Evolutionary conservation across 2,329 filamentous ascomycete species (phyloP).

Genomic region (Microcera coccophila): DNA sequence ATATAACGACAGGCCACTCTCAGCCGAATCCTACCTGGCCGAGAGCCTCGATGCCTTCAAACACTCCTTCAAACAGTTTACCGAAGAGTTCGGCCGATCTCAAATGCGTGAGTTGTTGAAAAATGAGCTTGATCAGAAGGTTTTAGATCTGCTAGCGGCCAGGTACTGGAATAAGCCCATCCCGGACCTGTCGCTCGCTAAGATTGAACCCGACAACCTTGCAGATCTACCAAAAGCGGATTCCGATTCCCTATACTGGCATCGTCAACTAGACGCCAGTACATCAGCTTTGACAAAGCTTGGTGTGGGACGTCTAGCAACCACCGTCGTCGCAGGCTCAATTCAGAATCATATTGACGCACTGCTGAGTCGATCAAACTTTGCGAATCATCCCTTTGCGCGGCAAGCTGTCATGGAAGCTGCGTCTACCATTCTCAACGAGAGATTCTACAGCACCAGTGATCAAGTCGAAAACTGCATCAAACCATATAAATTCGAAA

Average conservation of each 20-base stretch:
- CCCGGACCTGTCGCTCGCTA: conserved; percentile 67
- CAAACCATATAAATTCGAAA: conserved; percentile 97
- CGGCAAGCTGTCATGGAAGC: conserved; percentile 90
- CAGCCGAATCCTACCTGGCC: conserved; percentile 92
- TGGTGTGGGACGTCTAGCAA: conserved; percentile 87
- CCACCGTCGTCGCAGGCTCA: conserved; percentile 83
- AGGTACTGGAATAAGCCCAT: conserved; percentile 97
- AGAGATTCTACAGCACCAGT: conserved; percentile 92
- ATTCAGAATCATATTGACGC: conserved; percentile 79
- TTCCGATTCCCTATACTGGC: conserved; percentile 84
- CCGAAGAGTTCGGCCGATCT: conserved; percentile 80
- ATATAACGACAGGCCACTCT: conserved; percentile 93
- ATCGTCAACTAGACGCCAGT: conserved; percentile 87
- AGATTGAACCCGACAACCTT: conserved; percentile 67
- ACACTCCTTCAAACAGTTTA: conserved; percentile 93
- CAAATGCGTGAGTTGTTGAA: conserved; percentile 90
- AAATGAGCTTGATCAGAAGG: conserved; percentile 86
- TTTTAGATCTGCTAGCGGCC: conserved; percentile 87
- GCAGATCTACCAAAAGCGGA: conserved; percentile 80
- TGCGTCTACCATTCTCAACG: conserved; percentile 82
- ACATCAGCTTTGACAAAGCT: conserved; percentile 88
- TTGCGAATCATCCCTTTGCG: conserved; percentile 85
- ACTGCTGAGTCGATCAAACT: conserved; percentile 76
- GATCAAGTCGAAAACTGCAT: conserved; percentile 99
- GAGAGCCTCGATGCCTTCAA: conserved; percentile 96